These are phyloP conservation scores for Oryza nivara DNA, from an alignment of 176 grass and related monocot genomes.

Conservation along the genomic window DNA sequence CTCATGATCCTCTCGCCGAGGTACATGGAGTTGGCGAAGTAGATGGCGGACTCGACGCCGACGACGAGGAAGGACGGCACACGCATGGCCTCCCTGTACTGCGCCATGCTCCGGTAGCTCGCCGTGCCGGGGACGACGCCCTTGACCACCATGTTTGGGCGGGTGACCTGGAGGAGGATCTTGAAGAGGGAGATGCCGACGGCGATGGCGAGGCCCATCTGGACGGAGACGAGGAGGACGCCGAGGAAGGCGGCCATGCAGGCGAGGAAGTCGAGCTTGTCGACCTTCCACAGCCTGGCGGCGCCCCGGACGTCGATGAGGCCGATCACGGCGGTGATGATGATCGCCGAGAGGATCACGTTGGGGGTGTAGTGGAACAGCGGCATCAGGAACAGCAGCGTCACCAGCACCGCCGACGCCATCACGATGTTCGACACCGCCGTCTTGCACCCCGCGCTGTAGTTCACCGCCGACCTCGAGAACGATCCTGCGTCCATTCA, in stretches of 20 bases:
- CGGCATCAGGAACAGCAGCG: conserved; percentile 97
- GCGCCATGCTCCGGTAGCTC: conserved; percentile 78
- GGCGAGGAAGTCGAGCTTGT: conserved; percentile 92
- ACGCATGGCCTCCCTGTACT: conserved; percentile 73
- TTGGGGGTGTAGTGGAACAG: conserved; percentile 96
- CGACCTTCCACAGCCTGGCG: conserved; percentile 80
- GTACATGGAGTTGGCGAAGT: conserved; percentile 92
- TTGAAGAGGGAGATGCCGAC: conserved; percentile 84
- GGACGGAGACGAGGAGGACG: conserved; percentile 89
- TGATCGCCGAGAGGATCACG: conserved; percentile 95
- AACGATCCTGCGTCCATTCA: conserved; percentile 62
- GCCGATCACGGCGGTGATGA: conserved; percentile 89
- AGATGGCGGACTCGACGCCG: conserved; percentile 86
- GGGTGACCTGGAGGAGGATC: conserved; percentile 86
- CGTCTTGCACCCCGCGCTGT: conserved; percentile 88
- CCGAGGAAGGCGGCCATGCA: conserved; percentile 84
- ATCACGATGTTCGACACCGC: conserved; percentile 94
- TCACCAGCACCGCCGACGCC: conserved; percentile 85
- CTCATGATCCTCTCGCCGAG: conserved; percentile 82
- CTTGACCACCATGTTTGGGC: conserved; percentile 69
- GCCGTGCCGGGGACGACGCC: conserved; percentile 76
- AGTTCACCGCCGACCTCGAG: conserved; percentile 95
- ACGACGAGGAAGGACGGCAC: conserved; percentile 77
- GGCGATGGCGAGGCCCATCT: conserved; percentile 80
- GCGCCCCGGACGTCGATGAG: conserved; percentile 85